Evolutionary conservation across 495 filamentous ascomycete genomes (phyloP).

Genomic region (Cryomyces antarcticus): DNA sequence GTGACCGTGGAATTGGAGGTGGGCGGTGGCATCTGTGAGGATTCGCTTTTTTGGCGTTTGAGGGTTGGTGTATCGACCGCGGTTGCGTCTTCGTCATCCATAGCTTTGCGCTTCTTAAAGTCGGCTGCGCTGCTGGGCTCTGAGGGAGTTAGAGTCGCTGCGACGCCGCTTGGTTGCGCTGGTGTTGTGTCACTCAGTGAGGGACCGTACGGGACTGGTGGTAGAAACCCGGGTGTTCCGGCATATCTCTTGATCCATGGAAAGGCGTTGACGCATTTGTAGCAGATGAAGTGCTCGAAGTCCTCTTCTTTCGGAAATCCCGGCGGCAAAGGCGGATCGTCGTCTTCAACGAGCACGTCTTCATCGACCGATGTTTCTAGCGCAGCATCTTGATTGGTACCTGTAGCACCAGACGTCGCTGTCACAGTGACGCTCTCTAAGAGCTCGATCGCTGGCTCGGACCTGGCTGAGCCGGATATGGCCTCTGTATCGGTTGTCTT

Average conservation of each 20-base stretch:
- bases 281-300: constrained; percentile 81
- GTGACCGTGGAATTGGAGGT: constrained; percentile 5
- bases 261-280: constrained; percentile 71
- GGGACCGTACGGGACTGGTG: constrained; percentile 33
- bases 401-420: background rate
- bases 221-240: constrained; percentile 62
- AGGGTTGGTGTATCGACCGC: background rate
- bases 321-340: constrained; percentile 43
- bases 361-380: constrained; percentile 2
- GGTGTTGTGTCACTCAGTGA: background rate
- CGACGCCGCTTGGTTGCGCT: background rate
- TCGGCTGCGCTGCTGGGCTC: background rate
- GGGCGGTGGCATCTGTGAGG: background rate
- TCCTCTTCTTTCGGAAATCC: constrained; percentile 77
- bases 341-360: constrained; percentile 17
- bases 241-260: constrained; percentile 90
- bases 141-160: constrained; percentile 1
- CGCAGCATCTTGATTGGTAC: constrained; percentile 2
- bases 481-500: constrained; percentile 1
- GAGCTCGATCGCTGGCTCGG: background rate
- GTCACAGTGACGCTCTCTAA: background rate
- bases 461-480: background rate
- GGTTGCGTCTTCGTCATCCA: constrained; percentile 26
- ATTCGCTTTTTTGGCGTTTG: constrained; percentile 16
- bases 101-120: constrained; percentile 58